These are phyloP conservation scores for Lactarius sanguifluus DNA, from an alignment of 768 basidiomycete species.

Conservation along the genomic window DNA sequence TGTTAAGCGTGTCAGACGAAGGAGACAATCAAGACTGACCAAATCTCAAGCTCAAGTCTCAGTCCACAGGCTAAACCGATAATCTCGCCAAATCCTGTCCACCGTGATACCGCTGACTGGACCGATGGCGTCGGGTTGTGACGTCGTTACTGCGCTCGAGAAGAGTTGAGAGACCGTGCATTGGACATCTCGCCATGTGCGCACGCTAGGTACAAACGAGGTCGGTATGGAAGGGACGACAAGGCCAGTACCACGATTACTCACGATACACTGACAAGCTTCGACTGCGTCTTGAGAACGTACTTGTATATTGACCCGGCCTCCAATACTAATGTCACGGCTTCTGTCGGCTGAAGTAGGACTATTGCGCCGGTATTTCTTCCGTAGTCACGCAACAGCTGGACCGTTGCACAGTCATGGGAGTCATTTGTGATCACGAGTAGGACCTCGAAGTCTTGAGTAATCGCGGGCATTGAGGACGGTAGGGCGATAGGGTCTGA, in stretches of 20 bases:
- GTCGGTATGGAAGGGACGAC: not conserved
- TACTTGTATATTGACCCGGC: slow-evolving; percentile 69
- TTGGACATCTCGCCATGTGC: slow-evolving; percentile 63
- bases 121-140: slow-evolving; percentile 38
- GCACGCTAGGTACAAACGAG: slow-evolving; percentile 44
- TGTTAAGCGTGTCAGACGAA: slow-evolving; percentile 1
- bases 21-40: slow-evolving; percentile 4
- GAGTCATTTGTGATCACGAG: slow-evolving; percentile 73
- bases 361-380: slow-evolving; percentile 52
- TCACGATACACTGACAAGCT: slow-evolving; percentile 70
- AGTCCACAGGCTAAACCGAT: slow-evolving; percentile 60
- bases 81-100: slow-evolving; percentile 66
- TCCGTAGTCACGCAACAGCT: slow-evolving; percentile 65
- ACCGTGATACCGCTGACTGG: slow-evolving; percentile 57
- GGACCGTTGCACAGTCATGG: slow-evolving; percentile 59
- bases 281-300: slow-evolving; percentile 61
- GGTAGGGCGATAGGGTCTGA: slow-evolving; percentile 45
- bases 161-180: slow-evolving; percentile 65
- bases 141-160: slow-evolving; percentile 38
- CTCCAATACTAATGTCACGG: slow-evolving; percentile 64
- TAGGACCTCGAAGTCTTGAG: slow-evolving; percentile 61
- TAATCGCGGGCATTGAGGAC: slow-evolving; percentile 55
- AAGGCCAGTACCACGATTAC: slow-evolving; percentile 32
- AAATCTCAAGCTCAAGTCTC: slow-evolving; percentile 20
- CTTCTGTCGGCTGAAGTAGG: slow-evolving; percentile 60